Conservation (phyloP, 176 grass and related monocot genomes). For the Poa pratensis region DNA sequence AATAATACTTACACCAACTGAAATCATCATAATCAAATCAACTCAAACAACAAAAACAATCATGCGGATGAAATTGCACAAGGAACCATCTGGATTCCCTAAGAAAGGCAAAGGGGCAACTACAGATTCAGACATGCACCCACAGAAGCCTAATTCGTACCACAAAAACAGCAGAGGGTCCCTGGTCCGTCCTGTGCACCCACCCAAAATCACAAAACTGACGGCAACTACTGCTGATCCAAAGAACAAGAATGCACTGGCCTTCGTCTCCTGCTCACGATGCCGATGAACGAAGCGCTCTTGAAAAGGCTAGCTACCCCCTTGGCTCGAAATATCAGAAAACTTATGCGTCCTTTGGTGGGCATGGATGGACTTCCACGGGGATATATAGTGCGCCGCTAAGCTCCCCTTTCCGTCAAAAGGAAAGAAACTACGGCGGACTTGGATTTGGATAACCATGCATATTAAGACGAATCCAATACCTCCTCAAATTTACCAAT, state of each 20-base stretch:
- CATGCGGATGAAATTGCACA: conserved; percentile 6
- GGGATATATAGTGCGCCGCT: conserved; percentile 25
- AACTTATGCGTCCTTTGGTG: neutral
- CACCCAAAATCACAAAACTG: conserved; percentile 28
- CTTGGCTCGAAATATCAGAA: conserved; percentile 3
- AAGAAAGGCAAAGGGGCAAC: neutral
- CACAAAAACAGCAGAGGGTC: neutral
- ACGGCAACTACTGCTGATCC: conserved; percentile 13
- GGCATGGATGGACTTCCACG: neutral
- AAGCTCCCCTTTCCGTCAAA: neutral
- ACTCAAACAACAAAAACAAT: neutral
- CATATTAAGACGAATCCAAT: conserved; percentile 1
- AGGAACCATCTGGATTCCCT: neutral
- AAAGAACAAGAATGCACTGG: neutral
- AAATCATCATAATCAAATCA: neutral
- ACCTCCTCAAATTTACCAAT: conserved; percentile 33
- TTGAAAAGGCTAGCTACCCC: conserved; percentile 23
- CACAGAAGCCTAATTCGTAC: neutral
- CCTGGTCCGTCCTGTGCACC: neutral
- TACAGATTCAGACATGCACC: neutral
- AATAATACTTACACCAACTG: neutral
- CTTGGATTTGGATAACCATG: conserved; percentile 44
- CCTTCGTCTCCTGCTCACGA: conserved; percentile 28
- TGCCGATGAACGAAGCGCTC: conserved; percentile 21
- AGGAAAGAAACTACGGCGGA: conserved; percentile 27